Evolutionary conservation across 192 early-diverging fungal species (phyloP).

Genomic region (Backusella parvicylindrica): DNA sequence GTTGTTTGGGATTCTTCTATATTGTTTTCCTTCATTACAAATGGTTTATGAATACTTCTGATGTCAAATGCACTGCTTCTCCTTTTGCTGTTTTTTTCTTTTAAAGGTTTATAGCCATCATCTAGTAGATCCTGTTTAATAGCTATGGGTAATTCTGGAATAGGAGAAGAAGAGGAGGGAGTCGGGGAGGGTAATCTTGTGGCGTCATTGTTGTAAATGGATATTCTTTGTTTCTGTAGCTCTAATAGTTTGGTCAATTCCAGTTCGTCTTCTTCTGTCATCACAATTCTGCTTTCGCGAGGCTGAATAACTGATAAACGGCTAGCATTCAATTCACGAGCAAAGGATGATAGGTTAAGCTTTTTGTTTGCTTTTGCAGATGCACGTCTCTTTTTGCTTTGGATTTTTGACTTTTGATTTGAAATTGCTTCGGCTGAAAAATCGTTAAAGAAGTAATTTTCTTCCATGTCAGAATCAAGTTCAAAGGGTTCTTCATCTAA

Average conservation of each 20-base stretch:
- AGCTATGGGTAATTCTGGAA: not conserved
- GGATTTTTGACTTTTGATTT: not conserved
- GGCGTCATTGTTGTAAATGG: not conserved
- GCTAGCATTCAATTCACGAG: conserved; percentile 20
- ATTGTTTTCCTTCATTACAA: not conserved
- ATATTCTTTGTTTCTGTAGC: conserved; percentile 5
- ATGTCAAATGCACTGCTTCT: not conserved
- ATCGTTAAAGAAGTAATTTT: conserved; percentile 29
- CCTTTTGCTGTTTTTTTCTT: not conserved
- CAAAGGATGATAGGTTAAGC: conserved; percentile 23
- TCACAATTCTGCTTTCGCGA: conserved; percentile 8
- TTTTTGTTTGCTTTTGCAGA: not conserved
- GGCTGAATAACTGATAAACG: conserved; percentile 22
- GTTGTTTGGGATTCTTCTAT: not conserved
- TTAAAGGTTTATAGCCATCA: not conserved
- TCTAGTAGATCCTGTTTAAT: not conserved
- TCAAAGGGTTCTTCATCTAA: conserved; percentile 5
- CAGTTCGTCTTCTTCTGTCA: conserved; percentile 23
- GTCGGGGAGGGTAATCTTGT: not conserved
- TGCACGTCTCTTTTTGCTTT: not conserved
- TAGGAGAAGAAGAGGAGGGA: not conserved
- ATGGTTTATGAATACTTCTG: not conserved
- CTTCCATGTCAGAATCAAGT: conserved; percentile 17
- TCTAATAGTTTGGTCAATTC: conserved; percentile 14
- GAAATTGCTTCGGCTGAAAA: conserved; percentile 11